Evolutionary conservation across 768 basidiomycete species (phyloP).

Genomic region (Trametes villosa): DNA sequence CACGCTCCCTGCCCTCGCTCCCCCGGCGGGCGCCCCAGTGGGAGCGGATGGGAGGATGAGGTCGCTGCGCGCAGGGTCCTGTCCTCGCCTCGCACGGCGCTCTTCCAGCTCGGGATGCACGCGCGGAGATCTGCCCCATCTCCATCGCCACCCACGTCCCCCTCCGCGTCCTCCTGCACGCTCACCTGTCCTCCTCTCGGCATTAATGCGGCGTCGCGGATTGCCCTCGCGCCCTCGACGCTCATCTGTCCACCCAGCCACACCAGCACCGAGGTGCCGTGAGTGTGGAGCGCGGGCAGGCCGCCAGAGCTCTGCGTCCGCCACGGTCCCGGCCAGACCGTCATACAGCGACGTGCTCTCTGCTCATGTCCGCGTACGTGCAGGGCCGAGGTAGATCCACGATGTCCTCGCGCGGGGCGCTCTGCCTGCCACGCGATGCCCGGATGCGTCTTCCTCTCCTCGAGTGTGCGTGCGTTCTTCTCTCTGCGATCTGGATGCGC

Average conservation of each 20-base stretch:
- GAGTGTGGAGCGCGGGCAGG: constrained; percentile 8
- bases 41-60: too few relatives aligned
- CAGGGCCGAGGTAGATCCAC: constrained; percentile 10
- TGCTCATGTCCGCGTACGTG: constrained; percentile 3
- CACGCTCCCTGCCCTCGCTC: neutral
- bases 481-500: neutral
- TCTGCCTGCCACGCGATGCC: neutral
- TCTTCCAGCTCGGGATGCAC: neutral
- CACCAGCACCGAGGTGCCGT: constrained; percentile 1
- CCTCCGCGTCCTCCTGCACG: neutral
- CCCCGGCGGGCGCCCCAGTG: neutral
- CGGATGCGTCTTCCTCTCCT: too few relatives aligned
- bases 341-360: neutral
- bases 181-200: neutral
- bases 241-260: neutral
- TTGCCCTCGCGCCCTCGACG: neutral
- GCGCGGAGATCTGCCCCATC: neutral
- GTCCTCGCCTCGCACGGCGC: neutral
- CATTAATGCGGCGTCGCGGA: constrained; percentile 1
- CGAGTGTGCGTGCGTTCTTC: too few relatives aligned
- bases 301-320: neutral
- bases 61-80: too few relatives aligned
- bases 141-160: neutral
- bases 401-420: neutral
- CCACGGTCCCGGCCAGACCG: neutral